Percentiles rank a stretch among this genome's conserved stretches.
phyloP scores from a whole-genome alignment of 2,329 filamentous ascomycete genomes.

The Rhinocladiella similis region DNA sequence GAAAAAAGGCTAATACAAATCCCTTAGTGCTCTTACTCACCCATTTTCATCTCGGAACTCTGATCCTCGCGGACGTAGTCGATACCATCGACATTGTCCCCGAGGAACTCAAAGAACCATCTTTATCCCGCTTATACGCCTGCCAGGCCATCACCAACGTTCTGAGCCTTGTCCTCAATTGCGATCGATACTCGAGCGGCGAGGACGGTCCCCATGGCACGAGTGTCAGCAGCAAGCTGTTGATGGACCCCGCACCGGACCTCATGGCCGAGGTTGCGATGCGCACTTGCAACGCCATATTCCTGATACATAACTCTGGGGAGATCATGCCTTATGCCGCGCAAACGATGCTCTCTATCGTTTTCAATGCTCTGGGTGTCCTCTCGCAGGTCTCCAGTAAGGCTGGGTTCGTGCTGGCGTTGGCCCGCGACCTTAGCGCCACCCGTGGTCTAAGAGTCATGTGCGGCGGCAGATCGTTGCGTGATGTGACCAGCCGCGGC shows the following conservation, averaged over 20 bases:
- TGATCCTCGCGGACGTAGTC: slow-evolving; percentile 7
- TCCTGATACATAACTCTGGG: not conserved
- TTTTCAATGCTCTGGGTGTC: not conserved
- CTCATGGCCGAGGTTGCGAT: slow-evolving; percentile 6
- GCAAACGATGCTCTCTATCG: slow-evolving; percentile 6
- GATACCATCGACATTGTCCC: not conserved
- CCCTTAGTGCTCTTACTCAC: slow-evolving; percentile 3
- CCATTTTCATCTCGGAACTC: slow-evolving; percentile 8
- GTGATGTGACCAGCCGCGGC: not conserved
- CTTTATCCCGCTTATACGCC: slow-evolving; percentile 4
- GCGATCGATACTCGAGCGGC: slow-evolving; percentile 7
- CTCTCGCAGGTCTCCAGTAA: slow-evolving; percentile 9
- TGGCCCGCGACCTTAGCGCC: too few species aligned
- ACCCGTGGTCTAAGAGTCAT: too few species aligned
- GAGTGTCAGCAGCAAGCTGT: slow-evolving; percentile 2
- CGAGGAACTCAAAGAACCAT: slow-evolving; percentile 1
- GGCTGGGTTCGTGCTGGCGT: not conserved
- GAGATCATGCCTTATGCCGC: not conserved
- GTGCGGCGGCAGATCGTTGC: not conserved
- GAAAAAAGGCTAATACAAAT: not conserved
- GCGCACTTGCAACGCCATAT: slow-evolving; percentile 1
- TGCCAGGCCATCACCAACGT: slow-evolving; percentile 11
- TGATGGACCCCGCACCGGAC: slow-evolving; percentile 9
- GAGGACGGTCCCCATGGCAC: not conserved
- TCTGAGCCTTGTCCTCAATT: slow-evolving; percentile 8